Evolutionary conservation across 2,329 filamentous ascomycete genomes (phyloP).

Genomic region (Annulohypoxylon truncatum): DNA sequence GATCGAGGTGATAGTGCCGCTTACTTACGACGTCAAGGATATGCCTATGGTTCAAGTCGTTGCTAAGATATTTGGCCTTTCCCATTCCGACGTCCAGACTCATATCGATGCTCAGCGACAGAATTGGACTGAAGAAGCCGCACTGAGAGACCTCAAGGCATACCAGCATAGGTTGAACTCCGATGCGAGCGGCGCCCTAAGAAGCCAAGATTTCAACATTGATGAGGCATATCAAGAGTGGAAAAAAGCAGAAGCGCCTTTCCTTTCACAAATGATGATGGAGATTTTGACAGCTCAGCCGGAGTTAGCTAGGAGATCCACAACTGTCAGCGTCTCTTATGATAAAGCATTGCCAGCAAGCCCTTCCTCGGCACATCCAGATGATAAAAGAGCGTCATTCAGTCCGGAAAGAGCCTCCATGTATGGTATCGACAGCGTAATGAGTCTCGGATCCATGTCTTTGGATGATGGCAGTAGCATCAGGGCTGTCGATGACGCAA

Average conservation of each 20-base stretch:
- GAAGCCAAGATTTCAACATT: conserved; percentile 86
- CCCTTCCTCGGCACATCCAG: conserved; percentile 59
- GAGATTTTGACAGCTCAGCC: conserved; percentile 89
- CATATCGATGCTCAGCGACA: conserved; percentile 86
- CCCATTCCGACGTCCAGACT: conserved; percentile 81
- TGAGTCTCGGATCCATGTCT: conserved; percentile 74
- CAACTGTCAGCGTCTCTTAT: conserved; percentile 57
- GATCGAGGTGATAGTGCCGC: conserved; percentile 83
- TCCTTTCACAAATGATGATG: conserved; percentile 92
- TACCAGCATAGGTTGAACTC: conserved; percentile 92
- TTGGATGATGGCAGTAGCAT: conserved; percentile 66
- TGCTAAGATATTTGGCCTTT: conserved; percentile 84
- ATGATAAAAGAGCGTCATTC: conserved; percentile 65
- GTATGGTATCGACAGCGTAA: conserved; percentile 71
- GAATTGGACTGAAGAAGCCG: conserved; percentile 91
- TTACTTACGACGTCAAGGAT: conserved; percentile 94
- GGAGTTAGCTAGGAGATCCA: conserved; percentile 82
- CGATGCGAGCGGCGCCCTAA: conserved; percentile 80
- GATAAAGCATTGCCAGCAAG: conserved; percentile 71
- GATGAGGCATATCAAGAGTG: conserved; percentile 90
- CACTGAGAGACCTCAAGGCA: conserved; percentile 88
- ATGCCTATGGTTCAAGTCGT: conserved; percentile 94
- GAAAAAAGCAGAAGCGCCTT: conserved; percentile 89
- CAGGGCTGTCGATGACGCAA: conserved; percentile 68
- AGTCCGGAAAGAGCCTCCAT: conserved; percentile 57